Evolutionary conservation across 2,329 filamentous ascomycete species (phyloP), one percentile per base, ranked within the genome.

Genomic region (Penicillium capsulatum): DNA sequence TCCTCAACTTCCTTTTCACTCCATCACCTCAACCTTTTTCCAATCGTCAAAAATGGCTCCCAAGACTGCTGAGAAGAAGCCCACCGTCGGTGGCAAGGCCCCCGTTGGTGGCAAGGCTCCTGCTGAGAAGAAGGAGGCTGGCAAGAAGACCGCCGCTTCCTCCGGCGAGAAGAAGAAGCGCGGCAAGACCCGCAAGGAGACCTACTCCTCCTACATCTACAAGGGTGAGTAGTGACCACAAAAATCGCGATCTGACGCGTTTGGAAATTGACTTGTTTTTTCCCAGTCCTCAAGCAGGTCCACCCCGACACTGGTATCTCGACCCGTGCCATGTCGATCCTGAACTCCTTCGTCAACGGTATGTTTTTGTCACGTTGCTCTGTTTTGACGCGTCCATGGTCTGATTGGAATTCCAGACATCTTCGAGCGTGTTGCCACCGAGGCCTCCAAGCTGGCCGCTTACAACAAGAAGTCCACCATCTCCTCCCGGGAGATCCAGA

Each of bases 401-500:
- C 40, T 48, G 29, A 50, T 34, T 16, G n/a, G 4, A 22, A 3
- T 39, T 27, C n/a, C 47, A 92, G 89, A 98, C 65, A 98, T 98
- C 70, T 98, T 98, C 71, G 92, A 98, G 84, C 90, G 92, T 61
- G 91, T 98, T 59, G 92, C 92, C 54, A 96, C 92, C 44, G 92
- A 98, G 75, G 92, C 92, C 36, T 95, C 88, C 69, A 98, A 98
- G 84, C 84, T 98, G 48, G 92, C 92, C 59, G 92, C 92, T 52
- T 98, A 98, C 81, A 98, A 98, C 85, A 98, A 97, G 86, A 98
- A 98, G 81, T 97, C 91, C 36, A 98, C 92, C 69, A 98, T 98
- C 75, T 97, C 91, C 38, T 97, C 92, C 57, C 86, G 92, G 66
- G 92, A 98, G 77, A 98, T 98, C 68, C 92, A 98, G 81, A 98